Percentiles rank a stretch among this genome's conserved stretches.
Evolutionary conservation across 1,139 yeast genomes (phyloP).

Genomic region (Ogataea hybrid): DNA sequence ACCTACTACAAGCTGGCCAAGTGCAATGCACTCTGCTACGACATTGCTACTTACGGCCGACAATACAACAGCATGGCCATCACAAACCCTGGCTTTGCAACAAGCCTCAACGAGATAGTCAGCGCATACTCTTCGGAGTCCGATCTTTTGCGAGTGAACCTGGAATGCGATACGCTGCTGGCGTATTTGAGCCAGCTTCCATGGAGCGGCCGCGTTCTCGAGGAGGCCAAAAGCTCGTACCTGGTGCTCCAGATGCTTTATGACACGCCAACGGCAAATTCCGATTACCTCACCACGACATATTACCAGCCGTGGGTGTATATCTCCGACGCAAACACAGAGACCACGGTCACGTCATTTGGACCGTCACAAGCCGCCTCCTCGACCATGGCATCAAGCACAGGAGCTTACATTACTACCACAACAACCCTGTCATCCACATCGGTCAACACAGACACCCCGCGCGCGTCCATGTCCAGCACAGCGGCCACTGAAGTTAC

Average conservation of each 20-base stretch:
- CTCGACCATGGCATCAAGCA: constrained; percentile 1
- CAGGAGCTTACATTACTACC: constrained; percentile 2
- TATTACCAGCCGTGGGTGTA: constrained; percentile 10
- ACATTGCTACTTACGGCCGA: constrained; percentile 7
- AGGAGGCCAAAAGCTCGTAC: constrained; percentile 10
- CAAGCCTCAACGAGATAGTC: constrained; percentile 3
- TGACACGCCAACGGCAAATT: not conserved
- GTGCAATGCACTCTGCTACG: constrained; percentile 11
- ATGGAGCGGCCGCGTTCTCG: constrained; percentile 9
- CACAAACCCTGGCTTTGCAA: constrained; percentile 8
- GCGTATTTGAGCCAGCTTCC: constrained; percentile 5
- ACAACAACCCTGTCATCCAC: constrained; percentile 6
- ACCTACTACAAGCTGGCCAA: constrained; percentile 8
- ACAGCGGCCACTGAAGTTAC: constrained; percentile 4
- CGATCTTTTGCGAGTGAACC: constrained; percentile 2
- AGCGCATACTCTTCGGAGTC: constrained; percentile 4
- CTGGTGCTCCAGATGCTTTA: constrained; percentile 4
- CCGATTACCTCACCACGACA: constrained; percentile 7
- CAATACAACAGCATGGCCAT: constrained; percentile 8
- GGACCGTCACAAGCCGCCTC: not conserved
- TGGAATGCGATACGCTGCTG: constrained; percentile 8
- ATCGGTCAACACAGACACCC: constrained; percentile 2
- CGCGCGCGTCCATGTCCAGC: constrained; percentile 2
- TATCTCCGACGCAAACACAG: constrained; percentile 1
- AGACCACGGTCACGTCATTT: not conserved